A percentile compares a stretch with the other conserved stretches of the same genome.
Conservation (phyloP, 208 protist species). For the Vickermania ingenoplastis region DNA sequence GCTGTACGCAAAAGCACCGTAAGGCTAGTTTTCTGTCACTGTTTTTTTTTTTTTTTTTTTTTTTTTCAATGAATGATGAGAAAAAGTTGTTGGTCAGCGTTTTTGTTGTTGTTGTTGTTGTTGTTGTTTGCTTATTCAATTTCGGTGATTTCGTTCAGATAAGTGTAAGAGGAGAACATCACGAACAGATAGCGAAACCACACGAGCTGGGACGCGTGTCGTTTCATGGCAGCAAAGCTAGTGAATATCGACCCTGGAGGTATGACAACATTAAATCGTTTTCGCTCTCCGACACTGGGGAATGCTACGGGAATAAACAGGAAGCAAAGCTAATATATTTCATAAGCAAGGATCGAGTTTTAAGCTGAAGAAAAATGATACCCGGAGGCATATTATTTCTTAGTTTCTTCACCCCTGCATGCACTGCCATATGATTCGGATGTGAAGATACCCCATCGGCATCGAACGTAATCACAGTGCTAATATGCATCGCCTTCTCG, state of each 20-base stretch:
- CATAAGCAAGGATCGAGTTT: conserved; percentile 31
- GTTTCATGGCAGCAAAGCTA: conserved; percentile 74
- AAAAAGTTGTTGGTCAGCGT: no score
- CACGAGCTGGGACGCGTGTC: conserved; percentile 90
- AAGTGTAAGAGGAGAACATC: conserved; percentile 93
- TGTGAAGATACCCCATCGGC: conserved; percentile 88
- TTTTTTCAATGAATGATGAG: no score
- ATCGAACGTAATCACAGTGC: conserved; percentile 94
- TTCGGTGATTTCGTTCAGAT: conserved; percentile 80
- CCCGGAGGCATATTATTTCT: conserved; percentile 66
- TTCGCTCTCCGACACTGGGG: conserved; percentile 6
- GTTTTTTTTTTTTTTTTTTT: conserved; percentile 3
- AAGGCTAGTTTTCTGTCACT: background rate
- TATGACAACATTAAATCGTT: conserved; percentile 40
- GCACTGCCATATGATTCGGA: conserved; percentile 93
- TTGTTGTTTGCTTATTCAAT: conserved; percentile 4
- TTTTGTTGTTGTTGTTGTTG: background rate
- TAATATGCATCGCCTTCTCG: conserved; percentile 38
- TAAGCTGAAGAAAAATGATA: conserved; percentile 55
- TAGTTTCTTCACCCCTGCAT: conserved; percentile 57
- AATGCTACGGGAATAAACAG: conserved; percentile 12
- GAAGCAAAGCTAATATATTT: conserved; percentile 56
- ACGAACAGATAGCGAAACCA: conserved; percentile 96
- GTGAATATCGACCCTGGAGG: conserved; percentile 31
- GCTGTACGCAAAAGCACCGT: no score